phyloP scores from a whole-genome alignment of 2,329 filamentous ascomycete genomes.

The Xylaria hypoxylon region DNA sequence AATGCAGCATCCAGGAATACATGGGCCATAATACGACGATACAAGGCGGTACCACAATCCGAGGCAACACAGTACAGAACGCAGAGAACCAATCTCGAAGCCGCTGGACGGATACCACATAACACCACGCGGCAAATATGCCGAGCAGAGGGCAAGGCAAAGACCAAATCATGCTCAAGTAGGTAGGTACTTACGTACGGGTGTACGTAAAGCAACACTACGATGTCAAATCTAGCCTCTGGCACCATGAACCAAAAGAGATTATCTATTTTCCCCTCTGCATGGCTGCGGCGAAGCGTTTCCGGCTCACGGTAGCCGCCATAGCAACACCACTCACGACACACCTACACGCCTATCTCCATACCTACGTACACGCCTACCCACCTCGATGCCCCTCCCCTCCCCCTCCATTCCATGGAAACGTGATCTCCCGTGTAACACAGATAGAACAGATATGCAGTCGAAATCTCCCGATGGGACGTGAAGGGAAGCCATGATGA shows the following conservation, averaged over 20 bases:
- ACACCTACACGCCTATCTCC: not conserved
- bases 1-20: not conserved
- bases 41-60: not conserved
- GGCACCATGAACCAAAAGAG: conserved; percentile 8
- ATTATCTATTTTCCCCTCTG: conserved; percentile 8
- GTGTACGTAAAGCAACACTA: conserved; percentile 1
- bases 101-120: not conserved
- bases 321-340: not conserved
- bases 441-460: not conserved
- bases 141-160: not conserved
- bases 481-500: not conserved
- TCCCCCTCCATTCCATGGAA: not conserved
- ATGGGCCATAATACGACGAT: not conserved
- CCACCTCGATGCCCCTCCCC: not conserved
- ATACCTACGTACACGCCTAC: not conserved
- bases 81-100: not conserved
- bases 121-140: conserved; percentile 1
- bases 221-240: not conserved
- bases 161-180: not conserved
- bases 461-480: not conserved
- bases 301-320: conserved; percentile 15
- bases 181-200: no score
- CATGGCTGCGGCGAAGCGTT: conserved; percentile 28
- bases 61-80: not conserved
- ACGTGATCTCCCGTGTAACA: not conserved